Evolutionary conservation across 2,329 filamentous ascomycete genomes (phyloP).

Genomic region (Thelonectria rubi): DNA sequence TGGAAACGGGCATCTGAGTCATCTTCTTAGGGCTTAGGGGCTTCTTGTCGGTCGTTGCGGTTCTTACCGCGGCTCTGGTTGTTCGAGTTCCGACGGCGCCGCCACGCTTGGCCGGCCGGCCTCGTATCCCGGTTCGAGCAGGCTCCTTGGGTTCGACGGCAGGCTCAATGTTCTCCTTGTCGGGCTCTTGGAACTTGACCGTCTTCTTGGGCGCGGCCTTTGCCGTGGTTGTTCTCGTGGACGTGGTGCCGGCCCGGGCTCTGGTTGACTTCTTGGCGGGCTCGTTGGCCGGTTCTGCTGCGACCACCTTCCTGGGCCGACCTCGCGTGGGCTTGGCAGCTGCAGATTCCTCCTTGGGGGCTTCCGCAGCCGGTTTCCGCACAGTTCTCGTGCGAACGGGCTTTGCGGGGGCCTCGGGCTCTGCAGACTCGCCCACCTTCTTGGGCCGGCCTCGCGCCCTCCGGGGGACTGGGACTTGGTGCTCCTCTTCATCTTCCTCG

Average conservation of each 20-base stretch:
- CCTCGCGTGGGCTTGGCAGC: slow-evolving; percentile 53
- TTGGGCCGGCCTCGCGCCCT: slow-evolving; percentile 54
- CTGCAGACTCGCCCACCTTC: slow-evolving; percentile 49
- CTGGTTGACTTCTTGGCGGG: slow-evolving; percentile 48
- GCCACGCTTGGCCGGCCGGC: slow-evolving; percentile 56
- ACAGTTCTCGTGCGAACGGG: slow-evolving; percentile 42
- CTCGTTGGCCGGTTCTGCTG: slow-evolving; percentile 40
- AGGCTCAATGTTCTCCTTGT: slow-evolving; percentile 70
- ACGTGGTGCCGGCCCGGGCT: slow-evolving; percentile 38
- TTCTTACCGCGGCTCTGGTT: slow-evolving; percentile 48
- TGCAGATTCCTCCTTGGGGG: slow-evolving; percentile 37
- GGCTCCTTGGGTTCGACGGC: slow-evolving; percentile 49
- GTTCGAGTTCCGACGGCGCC: slow-evolving; percentile 44
- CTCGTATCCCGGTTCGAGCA: slow-evolving; percentile 48
- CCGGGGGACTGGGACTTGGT: slow-evolving; percentile 47
- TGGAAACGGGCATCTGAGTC: slow-evolving; percentile 61
- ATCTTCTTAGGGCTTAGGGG: slow-evolving; percentile 73
- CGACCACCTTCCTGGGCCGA: slow-evolving; percentile 53
- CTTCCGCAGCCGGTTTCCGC: slow-evolving; percentile 41
- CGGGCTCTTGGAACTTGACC: slow-evolving; percentile 70
- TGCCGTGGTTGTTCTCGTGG: slow-evolving; percentile 45
- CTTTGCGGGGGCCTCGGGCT: slow-evolving; percentile 37
- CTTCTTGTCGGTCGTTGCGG: slow-evolving; percentile 52
- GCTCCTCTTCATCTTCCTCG: slow-evolving; percentile 54
- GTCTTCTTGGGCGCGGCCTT: slow-evolving; percentile 64